phyloP scores from a whole-genome alignment of 2,329 filamentous ascomycete genomes.

The Monilinia fructicola region DNA sequence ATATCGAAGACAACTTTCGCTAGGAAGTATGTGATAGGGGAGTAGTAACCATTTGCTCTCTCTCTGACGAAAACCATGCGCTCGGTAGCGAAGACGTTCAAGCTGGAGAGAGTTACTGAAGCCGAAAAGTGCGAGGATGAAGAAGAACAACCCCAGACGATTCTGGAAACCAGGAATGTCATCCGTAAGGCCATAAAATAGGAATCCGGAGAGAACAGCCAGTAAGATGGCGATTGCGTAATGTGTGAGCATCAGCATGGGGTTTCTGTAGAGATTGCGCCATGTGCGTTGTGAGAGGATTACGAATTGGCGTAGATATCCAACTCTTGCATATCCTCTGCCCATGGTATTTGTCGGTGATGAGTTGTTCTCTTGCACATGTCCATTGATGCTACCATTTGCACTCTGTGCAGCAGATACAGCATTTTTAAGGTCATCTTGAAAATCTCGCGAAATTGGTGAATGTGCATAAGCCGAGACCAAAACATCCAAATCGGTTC shows the following conservation, averaged over 20 bases:
- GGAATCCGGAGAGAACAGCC: conserved; percentile 88
- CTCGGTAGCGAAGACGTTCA: conserved; percentile 91
- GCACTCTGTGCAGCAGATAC: conserved; percentile 62
- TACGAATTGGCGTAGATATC: conserved; percentile 76
- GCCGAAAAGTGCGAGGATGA: conserved; percentile 90
- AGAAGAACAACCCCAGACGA: conserved; percentile 94
- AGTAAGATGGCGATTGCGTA: conserved; percentile 96
- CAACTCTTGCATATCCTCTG: conserved; percentile 78
- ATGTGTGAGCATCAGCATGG: conserved; percentile 96
- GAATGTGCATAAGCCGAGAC: conserved; percentile 75
- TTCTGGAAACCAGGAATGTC: conserved; percentile 99
- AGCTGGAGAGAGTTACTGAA: conserved; percentile 94
- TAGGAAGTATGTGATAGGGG: conserved; percentile 88
- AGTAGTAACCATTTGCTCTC: conserved; percentile 94
- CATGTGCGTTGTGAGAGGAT: conserved; percentile 91
- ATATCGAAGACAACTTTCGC: conserved; percentile 99
- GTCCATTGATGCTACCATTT: conserved; percentile 62
- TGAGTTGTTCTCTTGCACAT: conserved; percentile 52
- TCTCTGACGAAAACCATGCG: conserved; percentile 89
- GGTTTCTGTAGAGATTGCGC: conserved; percentile 96
- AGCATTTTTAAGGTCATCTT: conserved; percentile 74
- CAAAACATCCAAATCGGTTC: conserved; percentile 79
- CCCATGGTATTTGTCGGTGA: conserved; percentile 55
- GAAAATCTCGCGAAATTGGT: conserved; percentile 70
- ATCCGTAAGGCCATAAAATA: conserved; percentile 95